phyloP scores from a whole-genome alignment of 768 basidiomycete genomes.

The Podaxis pistillaris region DNA sequence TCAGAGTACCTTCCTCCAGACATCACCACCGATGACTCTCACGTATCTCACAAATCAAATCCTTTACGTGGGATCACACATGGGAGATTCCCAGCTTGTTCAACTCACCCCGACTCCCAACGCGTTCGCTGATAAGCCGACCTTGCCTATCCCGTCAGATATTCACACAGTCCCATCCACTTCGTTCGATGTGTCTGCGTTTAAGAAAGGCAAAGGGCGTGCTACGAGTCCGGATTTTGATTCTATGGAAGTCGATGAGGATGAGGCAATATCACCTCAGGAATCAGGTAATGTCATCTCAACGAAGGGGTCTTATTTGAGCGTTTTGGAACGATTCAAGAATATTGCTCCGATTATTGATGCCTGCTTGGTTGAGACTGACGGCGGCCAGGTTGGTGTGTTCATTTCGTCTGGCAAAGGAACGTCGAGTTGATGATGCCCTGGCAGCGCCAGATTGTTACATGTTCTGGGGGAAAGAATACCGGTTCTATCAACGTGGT shows the following conservation, averaged over 20 bases:
- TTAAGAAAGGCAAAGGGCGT: constrained; percentile 38
- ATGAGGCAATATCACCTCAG: constrained; percentile 17
- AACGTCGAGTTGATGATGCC: not conserved
- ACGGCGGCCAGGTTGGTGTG: constrained; percentile 61
- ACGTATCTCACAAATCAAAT: constrained; percentile 70
- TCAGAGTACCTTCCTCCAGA: constrained; percentile 35
- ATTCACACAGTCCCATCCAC: constrained; percentile 40
- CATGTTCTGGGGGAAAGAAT: constrained; percentile 80
- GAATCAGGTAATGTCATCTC: constrained; percentile 46
- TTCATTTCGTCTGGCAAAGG: not conserved
- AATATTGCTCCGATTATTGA: constrained; percentile 87
- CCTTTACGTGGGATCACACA: constrained; percentile 78
- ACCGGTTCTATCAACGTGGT: constrained; percentile 77
- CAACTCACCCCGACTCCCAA: constrained; percentile 50
- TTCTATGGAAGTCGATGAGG: constrained; percentile 32
- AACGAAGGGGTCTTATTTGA: constrained; percentile 54
- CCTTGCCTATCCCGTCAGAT: constrained; percentile 50
- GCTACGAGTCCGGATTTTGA: constrained; percentile 30
- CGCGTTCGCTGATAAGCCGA: constrained; percentile 37
- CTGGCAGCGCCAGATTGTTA: constrained; percentile 71
- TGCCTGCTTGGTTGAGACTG: constrained; percentile 70
- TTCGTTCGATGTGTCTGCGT: constrained; percentile 24
- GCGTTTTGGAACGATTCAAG: constrained; percentile 60
- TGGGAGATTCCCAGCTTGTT: constrained; percentile 78
- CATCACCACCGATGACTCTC: constrained; percentile 67